phyloP scores from a whole-genome alignment of 164 flowering plant genomes.

The Taxillus chinensis region DNA sequence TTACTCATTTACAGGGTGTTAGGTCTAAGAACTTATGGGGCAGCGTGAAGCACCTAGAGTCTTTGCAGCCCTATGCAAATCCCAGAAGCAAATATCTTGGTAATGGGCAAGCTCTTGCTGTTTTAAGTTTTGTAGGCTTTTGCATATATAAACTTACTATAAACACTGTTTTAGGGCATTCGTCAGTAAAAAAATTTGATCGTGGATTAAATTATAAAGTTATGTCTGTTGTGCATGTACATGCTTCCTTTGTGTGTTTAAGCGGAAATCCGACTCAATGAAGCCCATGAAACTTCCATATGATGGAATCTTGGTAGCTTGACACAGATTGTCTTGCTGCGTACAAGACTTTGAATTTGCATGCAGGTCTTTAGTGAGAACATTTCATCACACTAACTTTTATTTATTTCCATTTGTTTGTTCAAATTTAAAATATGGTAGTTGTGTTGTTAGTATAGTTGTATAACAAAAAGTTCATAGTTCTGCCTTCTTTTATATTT shows the following conservation, averaged over 20 bases:
- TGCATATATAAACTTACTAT: not conserved
- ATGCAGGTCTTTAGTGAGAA: not conserved
- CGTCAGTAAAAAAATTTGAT: too few relatives aligned
- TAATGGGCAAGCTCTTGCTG: conserved; percentile 14
- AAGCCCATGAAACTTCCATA: too few relatives aligned
- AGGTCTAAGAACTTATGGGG: conserved; percentile 69
- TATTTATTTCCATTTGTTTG: not conserved
- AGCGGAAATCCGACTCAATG: too few relatives aligned
- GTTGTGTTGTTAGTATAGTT: not conserved
- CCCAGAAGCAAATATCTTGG: conserved; percentile 68
- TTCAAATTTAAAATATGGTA: not conserved
- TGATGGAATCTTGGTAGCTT: too few relatives aligned
- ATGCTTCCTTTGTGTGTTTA: too few relatives aligned
- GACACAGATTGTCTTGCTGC: too few relatives aligned
- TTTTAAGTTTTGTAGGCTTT: not conserved
- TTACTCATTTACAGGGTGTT: conserved; percentile 24
- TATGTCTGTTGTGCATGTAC: too few relatives aligned
- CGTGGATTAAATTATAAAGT: too few relatives aligned
- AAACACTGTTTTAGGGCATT: not conserved
- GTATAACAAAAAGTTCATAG: not conserved
- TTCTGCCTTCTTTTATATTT: too few relatives aligned
- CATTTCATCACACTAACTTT: not conserved
- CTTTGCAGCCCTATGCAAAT: conserved; percentile 73
- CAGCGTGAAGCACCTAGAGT: conserved; percentile 36
- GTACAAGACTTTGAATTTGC: not conserved